Percentiles rank a stretch among this genome's conserved stretches.
phyloP scores from a whole-genome alignment of 164 flowering plant species.

The Tetracentron sinense region DNA sequence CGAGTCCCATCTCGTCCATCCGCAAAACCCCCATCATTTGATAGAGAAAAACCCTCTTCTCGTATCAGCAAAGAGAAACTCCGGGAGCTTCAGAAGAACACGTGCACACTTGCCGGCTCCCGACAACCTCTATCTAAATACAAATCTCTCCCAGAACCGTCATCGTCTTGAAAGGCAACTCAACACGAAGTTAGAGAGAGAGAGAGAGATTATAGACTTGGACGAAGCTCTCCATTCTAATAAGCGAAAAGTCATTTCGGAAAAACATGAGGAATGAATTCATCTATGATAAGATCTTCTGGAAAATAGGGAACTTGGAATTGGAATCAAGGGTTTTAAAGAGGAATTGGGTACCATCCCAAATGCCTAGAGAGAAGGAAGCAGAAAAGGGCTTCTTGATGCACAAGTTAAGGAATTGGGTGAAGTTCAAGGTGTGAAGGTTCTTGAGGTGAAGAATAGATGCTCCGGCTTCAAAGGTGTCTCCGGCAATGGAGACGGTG shows the following conservation, averaged over 20 bases:
- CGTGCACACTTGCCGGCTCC: no score
- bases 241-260: conserved; percentile 71
- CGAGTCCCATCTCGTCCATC: no score
- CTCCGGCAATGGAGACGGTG: conserved; percentile 54
- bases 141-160: no score
- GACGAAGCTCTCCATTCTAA: conserved; percentile 63
- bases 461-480: conserved; percentile 89
- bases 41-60: no score
- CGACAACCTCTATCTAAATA: no score
- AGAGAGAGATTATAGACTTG: no score
- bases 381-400: conserved; percentile 28
- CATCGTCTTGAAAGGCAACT: no score
- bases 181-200: no score
- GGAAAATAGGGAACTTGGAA: conserved; percentile 26
- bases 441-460: conserved; percentile 90
- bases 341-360: conserved; percentile 70
- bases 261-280: conserved; percentile 43
- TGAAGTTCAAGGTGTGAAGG: conserved; percentile 53
- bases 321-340: conserved; percentile 43
- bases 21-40: no score
- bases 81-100: no score
- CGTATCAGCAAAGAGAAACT: no score
- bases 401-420: conserved; percentile 38
- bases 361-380: conserved; percentile 55
- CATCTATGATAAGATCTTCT: conserved; percentile 33